Evolutionary conservation across 306 rosid genomes (phyloP).

Genomic region (Acacia melanoxylon): DNA sequence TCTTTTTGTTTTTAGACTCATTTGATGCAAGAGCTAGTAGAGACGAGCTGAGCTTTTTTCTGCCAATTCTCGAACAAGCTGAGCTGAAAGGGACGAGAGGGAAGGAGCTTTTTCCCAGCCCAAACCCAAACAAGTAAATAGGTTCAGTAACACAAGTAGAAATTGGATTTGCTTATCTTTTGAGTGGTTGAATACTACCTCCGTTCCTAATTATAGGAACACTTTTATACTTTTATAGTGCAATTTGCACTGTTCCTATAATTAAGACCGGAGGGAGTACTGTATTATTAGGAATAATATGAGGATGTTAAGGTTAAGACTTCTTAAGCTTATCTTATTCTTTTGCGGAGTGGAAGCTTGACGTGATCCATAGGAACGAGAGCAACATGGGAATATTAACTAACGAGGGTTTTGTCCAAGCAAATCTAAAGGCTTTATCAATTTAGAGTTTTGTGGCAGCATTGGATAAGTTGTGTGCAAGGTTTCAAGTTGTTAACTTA

Average conservation of each 20-base stretch:
- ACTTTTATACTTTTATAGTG: too few species aligned
- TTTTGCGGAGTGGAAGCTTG: neutral
- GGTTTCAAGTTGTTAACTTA: neutral
- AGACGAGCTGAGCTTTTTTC: too few species aligned
- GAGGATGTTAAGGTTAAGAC: neutral
- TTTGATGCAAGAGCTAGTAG: too few species aligned
- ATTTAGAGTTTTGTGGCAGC: neutral
- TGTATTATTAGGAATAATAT: neutral
- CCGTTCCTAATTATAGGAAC: too few species aligned
- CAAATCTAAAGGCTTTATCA: neutral
- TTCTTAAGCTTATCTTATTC: neutral
- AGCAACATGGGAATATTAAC: neutral
- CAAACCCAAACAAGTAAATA: neutral
- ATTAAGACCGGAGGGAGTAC: too few species aligned
- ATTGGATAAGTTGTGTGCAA: neutral
- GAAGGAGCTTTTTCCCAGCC: too few species aligned
- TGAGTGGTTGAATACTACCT: neutral
- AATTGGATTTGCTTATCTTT: neutral
- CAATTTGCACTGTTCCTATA: too few species aligned
- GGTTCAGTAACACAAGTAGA: neutral
- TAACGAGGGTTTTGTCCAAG: neutral
- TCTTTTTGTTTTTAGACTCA: too few species aligned
- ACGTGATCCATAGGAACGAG: neutral
- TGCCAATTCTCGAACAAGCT: too few species aligned
- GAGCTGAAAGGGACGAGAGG: too few species aligned